These are phyloP conservation scores for Phytopythium boreale DNA, from an alignment of 352 stramenopile genomes.

Conservation along the genomic window DNA sequence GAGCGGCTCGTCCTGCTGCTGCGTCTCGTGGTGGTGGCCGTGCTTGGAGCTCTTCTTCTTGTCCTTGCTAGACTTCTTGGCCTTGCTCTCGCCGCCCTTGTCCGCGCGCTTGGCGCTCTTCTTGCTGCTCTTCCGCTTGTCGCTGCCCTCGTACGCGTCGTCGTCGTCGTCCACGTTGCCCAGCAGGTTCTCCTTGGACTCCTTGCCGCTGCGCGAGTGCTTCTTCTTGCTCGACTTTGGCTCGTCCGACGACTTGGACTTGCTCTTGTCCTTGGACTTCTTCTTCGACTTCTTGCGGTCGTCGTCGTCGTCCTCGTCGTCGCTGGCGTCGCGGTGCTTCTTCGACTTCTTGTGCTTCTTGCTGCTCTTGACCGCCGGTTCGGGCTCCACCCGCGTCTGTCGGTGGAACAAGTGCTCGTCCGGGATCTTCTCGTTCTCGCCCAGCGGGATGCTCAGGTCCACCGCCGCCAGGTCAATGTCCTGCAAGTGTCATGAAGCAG, in stretches of 20 bases:
- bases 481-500: conserved; percentile 18
- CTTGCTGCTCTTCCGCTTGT: conserved; percentile 47
- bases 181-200: conserved; percentile 53
- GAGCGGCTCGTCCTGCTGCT: conserved; percentile 52
- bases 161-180: conserved; percentile 40
- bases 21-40: conserved; percentile 27
- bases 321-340: conserved; percentile 15
- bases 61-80: conserved; percentile 29
- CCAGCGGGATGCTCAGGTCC: conserved; percentile 73
- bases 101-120: conserved; percentile 35
- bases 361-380: conserved; percentile 31
- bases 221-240: conserved; percentile 16
- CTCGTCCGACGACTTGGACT: conserved; percentile 9
- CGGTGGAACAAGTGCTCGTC: conserved; percentile 82
- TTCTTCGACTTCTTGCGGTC: conserved; percentile 33
- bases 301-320: conserved; percentile 17
- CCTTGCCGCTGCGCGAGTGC: conserved; percentile 7
- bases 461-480: conserved; percentile 70
- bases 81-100: conserved; percentile 32
- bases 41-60: conserved; percentile 51
- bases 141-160: conserved; percentile 18
- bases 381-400: conserved; percentile 32
- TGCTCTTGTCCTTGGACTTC: conserved; percentile 25
- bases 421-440: conserved; percentile 71
- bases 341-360: conserved; percentile 42